Evolutionary conservation across 2,329 filamentous ascomycete species (phyloP), one percentile per base, ranked within the genome.

Genomic region (Knoxdaviesia proteae): DNA sequence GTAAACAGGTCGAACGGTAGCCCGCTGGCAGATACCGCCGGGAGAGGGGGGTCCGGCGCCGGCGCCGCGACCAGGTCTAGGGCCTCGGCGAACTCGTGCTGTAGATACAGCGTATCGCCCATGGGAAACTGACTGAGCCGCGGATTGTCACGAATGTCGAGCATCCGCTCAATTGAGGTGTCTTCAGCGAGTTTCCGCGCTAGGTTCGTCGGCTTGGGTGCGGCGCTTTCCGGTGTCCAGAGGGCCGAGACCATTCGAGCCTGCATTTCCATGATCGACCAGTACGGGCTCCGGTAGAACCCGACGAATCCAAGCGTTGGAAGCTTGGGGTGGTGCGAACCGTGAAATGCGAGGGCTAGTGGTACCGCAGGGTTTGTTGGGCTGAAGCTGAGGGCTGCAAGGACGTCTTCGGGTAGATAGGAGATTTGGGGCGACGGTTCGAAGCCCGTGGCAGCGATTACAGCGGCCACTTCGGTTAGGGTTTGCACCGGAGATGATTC

Each of bases 251-350:
- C 60, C 47, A 81, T 68, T 1, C 79, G 70, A 3, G 83, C 77
- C 58, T 92, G 84, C 78, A 86, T 82, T 56, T 90, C 83, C 68
- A 88, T 84, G 0, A 86, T 75, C 1, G 80, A 80, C 84, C 84
- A 92, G 55, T 84, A 90, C 0, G 83, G 82, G 0, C 80, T 80
- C 47, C 84, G 71, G 53, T 92, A 92, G 57, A 86, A 84, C 0
- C 84, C 84, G 1, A 90, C 77, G 51, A 90, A 87, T 0, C 80
- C 82, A 0, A 90, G 59, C 5, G 69, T 70, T 0, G 77, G 69
- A 0, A 86, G 56, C 0, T 64, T 59, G 0, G 69, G 67, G 45
- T 77, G 71, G 44, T 77, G 63, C 0, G 76, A 77, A 1, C 71
- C 72, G 48, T 82, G 77, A 41, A 79, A 76, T 29, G 78, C 73